These are phyloP conservation scores for Xylaria curta DNA, from an alignment of 495 filamentous ascomycete genomes.

Conservation along the genomic window DNA sequence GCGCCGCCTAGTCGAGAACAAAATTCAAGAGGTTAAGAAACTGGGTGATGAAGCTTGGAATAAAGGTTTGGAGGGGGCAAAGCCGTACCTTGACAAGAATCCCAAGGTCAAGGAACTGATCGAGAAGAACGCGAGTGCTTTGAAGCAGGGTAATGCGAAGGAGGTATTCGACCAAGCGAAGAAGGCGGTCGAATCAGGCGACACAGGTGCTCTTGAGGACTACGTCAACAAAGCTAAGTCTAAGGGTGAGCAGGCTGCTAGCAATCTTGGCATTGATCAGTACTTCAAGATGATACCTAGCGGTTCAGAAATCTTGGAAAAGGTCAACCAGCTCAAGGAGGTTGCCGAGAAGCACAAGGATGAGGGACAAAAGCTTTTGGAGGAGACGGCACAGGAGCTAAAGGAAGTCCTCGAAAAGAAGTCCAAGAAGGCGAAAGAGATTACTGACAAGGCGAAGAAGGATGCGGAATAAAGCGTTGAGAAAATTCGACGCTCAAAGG, in stretches of 20 bases:
- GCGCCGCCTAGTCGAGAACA: constrained; percentile 66
- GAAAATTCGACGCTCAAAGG: not conserved
- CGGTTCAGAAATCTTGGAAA: constrained; percentile 61
- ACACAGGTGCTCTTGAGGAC: constrained; percentile 60
- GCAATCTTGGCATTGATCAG: constrained; percentile 49
- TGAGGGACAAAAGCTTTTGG: constrained; percentile 65
- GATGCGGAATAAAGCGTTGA: not conserved
- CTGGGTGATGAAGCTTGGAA: constrained; percentile 69
- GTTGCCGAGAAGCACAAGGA: constrained; percentile 63
- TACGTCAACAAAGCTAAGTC: constrained; percentile 66
- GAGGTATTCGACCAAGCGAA: constrained; percentile 62
- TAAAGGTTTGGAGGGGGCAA: constrained; percentile 65
- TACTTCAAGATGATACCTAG: constrained; percentile 60
- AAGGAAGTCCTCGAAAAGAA: constrained; percentile 50
- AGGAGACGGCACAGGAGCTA: constrained; percentile 65
- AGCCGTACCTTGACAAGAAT: constrained; percentile 69
- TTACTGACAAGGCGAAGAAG: constrained; percentile 42
- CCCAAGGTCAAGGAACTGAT: constrained; percentile 69
- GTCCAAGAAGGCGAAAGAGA: constrained; percentile 49
- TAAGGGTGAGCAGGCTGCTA: constrained; percentile 36
- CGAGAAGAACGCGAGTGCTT: constrained; percentile 62
- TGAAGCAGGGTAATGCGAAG: constrained; percentile 65
- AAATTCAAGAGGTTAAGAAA: constrained; percentile 64
- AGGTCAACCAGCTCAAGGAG: constrained; percentile 60
- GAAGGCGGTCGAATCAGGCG: constrained; percentile 60